Percentiles rank a stretch among this genome's conserved stretches.
Conservation (phyloP, 257 asterid genomes). For the Scutellaria galericulata region DNA sequence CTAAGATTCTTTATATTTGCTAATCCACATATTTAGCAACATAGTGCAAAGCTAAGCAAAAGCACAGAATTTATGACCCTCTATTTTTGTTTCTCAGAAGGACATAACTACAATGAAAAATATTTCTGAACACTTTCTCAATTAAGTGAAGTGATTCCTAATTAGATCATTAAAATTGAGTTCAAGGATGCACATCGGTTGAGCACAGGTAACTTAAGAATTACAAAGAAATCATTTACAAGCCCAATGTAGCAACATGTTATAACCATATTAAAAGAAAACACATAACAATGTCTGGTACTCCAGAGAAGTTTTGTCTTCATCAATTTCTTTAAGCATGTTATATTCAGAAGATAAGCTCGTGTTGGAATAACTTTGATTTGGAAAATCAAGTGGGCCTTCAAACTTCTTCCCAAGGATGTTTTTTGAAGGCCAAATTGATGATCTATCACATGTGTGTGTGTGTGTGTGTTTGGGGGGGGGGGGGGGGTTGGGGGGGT, state of each 20-base stretch:
- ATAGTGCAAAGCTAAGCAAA: background rate
- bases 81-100: background rate
- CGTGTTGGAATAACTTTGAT: background rate
- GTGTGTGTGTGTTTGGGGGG: background rate
- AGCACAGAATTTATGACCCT: constrained; percentile 3
- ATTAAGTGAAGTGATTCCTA: no score
- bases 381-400: background rate
- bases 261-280: background rate
- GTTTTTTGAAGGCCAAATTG: background rate
- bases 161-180: background rate
- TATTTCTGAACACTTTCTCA: no score
- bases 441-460: background rate
- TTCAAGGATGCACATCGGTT: background rate
- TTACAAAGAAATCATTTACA: background rate
- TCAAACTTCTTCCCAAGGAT: background rate
- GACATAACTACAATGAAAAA: no score
- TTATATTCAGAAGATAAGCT: background rate
- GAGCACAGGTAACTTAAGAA: background rate
- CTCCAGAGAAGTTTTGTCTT: background rate
- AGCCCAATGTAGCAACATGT: background rate
- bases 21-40: background rate
- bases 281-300: background rate
- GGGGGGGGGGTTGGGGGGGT: background rate
- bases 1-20: background rate
- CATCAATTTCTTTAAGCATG: constrained; percentile 14